Evolutionary conservation across 225 moss, liverwort and hornwort species (phyloP).

Genomic region (Marchantia polymorpha): DNA sequence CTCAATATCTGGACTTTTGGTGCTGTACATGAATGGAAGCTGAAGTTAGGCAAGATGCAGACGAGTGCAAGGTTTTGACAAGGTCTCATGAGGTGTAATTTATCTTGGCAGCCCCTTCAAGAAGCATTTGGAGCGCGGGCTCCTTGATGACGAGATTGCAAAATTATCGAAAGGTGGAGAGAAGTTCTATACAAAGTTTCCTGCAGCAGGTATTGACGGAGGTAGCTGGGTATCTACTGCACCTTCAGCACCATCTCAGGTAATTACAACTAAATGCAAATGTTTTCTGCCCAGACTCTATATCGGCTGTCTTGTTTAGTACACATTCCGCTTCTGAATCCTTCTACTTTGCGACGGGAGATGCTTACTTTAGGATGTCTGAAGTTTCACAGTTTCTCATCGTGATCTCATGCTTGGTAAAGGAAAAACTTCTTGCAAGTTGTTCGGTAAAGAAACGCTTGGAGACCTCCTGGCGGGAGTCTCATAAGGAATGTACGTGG

Average conservation of each 20-base stretch:
- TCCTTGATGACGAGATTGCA: slow-evolving; percentile 47
- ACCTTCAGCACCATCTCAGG: slow-evolving; percentile 22
- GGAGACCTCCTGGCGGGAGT: slow-evolving; percentile 61
- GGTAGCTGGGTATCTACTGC: slow-evolving; percentile 65
- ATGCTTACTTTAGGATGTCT: neutral
- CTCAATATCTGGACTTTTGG: neutral
- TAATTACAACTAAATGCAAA: neutral
- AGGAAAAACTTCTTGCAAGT: slow-evolving; percentile 45
- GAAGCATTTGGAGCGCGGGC: slow-evolving; percentile 54
- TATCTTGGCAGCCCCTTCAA: slow-evolving; percentile 61
- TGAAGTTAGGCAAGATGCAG: too few relatives aligned
- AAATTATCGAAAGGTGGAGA: slow-evolving; percentile 58
- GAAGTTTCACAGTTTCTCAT: neutral
- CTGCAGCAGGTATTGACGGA: slow-evolving; percentile 56
- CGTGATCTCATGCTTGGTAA: neutral
- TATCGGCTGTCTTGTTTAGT: neutral
- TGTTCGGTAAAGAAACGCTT: slow-evolving; percentile 73
- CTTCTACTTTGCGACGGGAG: slow-evolving; percentile 17
- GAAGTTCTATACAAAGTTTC: slow-evolving; percentile 60
- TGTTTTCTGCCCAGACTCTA: neutral
- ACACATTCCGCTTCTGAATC: neutral
- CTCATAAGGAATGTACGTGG: slow-evolving; percentile 40
- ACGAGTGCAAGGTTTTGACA: neutral
- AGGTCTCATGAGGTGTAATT: neutral
- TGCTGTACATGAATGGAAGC: too few relatives aligned